Conservation (phyloP, 176 grass and related monocot genomes). For the Bonia amplexicaulis region DNA sequence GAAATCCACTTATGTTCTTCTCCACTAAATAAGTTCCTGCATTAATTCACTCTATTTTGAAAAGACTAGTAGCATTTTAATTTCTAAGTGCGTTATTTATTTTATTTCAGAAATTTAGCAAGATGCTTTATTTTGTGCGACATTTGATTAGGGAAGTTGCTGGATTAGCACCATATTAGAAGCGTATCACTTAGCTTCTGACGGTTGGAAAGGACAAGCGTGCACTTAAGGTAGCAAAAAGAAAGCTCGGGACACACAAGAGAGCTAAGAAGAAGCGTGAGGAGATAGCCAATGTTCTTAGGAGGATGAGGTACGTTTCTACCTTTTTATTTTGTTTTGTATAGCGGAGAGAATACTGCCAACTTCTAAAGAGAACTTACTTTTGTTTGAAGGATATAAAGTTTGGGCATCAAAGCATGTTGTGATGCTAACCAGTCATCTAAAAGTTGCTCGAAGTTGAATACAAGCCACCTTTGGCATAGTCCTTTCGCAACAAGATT, state of each 20-base stretch:
- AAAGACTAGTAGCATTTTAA: background rate
- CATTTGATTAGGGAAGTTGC: constrained; percentile 29
- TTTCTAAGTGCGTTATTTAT: background rate
- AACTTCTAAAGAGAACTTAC: constrained; percentile 12
- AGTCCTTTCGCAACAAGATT: background rate
- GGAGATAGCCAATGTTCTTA: constrained; percentile 36
- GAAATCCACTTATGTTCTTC: background rate
- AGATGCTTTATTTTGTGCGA: constrained; percentile 1
- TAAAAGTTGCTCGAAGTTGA: constrained; percentile 27
- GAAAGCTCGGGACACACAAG: constrained; percentile 38
- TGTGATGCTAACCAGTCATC: constrained; percentile 18
- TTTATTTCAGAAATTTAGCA: constrained; percentile 39
- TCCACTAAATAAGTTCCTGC: background rate
- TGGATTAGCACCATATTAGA: constrained; percentile 25
- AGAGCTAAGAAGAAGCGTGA: constrained; percentile 48
- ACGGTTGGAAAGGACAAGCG: constrained; percentile 32
- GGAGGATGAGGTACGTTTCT: constrained; percentile 47
- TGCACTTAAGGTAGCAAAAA: constrained; percentile 40
- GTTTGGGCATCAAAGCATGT: constrained; percentile 25
- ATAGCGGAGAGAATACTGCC: constrained; percentile 6
- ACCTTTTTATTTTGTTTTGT: constrained; percentile 26
- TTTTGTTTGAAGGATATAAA: constrained; percentile 25
- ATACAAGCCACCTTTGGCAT: background rate
- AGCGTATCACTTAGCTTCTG: constrained; percentile 24
- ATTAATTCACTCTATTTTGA: background rate